Evolutionary conservation across 495 filamentous ascomycete genomes (phyloP).

Genomic region (Neurospora discreta): DNA sequence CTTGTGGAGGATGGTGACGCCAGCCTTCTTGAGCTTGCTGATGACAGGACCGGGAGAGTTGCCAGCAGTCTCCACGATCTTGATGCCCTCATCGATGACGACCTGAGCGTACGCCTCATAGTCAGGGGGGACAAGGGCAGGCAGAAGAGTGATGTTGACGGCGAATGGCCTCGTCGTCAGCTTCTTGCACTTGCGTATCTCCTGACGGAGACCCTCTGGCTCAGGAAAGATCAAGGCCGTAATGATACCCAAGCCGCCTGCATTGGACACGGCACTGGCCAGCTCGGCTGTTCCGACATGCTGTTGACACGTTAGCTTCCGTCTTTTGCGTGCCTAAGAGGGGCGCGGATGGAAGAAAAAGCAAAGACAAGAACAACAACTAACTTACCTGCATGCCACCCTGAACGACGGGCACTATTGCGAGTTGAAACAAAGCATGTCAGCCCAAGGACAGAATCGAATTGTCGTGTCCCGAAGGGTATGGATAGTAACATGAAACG

Average conservation of each 20-base stretch:
- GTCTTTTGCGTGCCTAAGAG: not conserved
- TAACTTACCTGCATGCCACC: slow-evolving; percentile 61
- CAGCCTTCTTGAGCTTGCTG: slow-evolving; percentile 69
- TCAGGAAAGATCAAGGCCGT: slow-evolving; percentile 93
- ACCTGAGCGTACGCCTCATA: slow-evolving; percentile 88
- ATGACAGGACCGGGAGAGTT: slow-evolving; percentile 92
- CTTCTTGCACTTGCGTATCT: slow-evolving; percentile 75
- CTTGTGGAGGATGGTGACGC: slow-evolving; percentile 80
- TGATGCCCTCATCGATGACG: slow-evolving; percentile 86
- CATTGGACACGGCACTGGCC: slow-evolving; percentile 87
- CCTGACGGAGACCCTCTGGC: slow-evolving; percentile 84
- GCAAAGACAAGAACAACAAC: slow-evolving; percentile 39
- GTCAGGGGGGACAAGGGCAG: slow-evolving; percentile 78
- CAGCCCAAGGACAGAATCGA: slow-evolving; percentile 8
- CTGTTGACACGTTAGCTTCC: slow-evolving; percentile 16
- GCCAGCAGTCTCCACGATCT: slow-evolving; percentile 92
- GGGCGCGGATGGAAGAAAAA: not conserved
- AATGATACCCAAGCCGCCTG: slow-evolving; percentile 84
- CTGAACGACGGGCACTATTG: slow-evolving; percentile 84
- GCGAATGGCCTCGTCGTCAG: slow-evolving; percentile 87
- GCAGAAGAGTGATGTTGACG: slow-evolving; percentile 93
- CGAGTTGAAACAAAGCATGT: slow-evolving; percentile 12
- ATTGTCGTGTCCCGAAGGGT: not conserved
- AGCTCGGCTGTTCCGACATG: slow-evolving; percentile 75
- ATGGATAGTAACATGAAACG: not conserved